phyloP scores from a whole-genome alignment of 805 yeast genomes.

The Kluyveromyces lactis region DNA sequence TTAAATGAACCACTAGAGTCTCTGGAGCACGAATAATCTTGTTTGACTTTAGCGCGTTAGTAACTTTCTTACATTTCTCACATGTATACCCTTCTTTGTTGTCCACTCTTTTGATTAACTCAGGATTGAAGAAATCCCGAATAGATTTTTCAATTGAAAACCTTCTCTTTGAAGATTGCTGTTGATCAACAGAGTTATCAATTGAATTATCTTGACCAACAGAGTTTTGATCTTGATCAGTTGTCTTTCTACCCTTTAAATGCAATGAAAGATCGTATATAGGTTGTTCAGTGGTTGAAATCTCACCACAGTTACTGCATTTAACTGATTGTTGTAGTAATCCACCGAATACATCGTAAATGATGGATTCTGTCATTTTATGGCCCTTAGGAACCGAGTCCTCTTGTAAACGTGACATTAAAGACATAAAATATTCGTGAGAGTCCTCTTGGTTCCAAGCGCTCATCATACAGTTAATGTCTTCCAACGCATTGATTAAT shows the following conservation, averaged over 20 bases:
- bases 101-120: slow-evolving; percentile 56
- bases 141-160: slow-evolving; percentile 72
- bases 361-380: slow-evolving; percentile 69
- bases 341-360: slow-evolving; percentile 95
- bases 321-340: slow-evolving; percentile 74
- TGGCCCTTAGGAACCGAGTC: slow-evolving; percentile 88
- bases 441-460: slow-evolving; percentile 98
- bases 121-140: slow-evolving; percentile 75
- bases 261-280: slow-evolving; percentile 88
- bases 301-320: slow-evolving; percentile 73
- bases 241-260: slow-evolving; percentile 40
- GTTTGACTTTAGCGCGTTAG: slow-evolving; percentile 70
- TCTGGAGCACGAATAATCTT: slow-evolving; percentile 81
- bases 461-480: slow-evolving; percentile 92
- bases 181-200: slow-evolving; percentile 7
- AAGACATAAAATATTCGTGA: slow-evolving; percentile 93
- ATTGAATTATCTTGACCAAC: not conserved
- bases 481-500: slow-evolving; percentile 62
- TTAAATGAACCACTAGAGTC: slow-evolving; percentile 76
- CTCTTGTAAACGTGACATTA: slow-evolving; percentile 81
- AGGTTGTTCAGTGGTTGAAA: slow-evolving; percentile 84
- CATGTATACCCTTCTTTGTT: slow-evolving; percentile 79
- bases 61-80: slow-evolving; percentile 71
- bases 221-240: too few relatives aligned
- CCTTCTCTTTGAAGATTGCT: slow-evolving; percentile 24